A percentile compares a stretch with the other conserved stretches of the same genome.
Evolutionary conservation across 208 protist genomes (phyloP).

Genomic region (Trypanosoma avium): DNA sequence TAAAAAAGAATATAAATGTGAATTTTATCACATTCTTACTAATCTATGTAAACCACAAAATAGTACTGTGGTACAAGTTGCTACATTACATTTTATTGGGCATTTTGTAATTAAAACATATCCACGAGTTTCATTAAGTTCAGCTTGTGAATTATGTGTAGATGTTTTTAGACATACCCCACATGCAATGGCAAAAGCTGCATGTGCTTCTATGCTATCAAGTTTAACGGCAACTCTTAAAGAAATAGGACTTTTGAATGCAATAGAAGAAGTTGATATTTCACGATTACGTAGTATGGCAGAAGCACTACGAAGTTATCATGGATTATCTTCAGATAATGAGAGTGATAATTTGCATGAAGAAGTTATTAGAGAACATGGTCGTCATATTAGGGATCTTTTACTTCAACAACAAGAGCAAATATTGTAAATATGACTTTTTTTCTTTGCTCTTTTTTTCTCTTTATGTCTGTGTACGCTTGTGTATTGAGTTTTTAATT

Average conservation of each 20-base stretch:
- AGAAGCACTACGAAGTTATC: conserved; percentile 18
- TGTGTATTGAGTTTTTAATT: background rate
- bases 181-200: conserved; percentile 80
- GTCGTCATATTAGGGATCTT: conserved; percentile 32
- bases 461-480: background rate
- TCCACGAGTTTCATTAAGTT: conserved; percentile 52
- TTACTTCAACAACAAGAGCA: background rate
- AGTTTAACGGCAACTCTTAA: conserved; percentile 11
- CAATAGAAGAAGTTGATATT: conserved; percentile 21
- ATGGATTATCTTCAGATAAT: background rate
- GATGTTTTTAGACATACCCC: conserved; percentile 74
- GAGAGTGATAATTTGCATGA: conserved; percentile 41
- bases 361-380: conserved; percentile 67
- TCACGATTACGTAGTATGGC: conserved; percentile 10
- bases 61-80: conserved; percentile 55
- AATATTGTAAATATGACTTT: background rate
- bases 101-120: conserved; percentile 41
- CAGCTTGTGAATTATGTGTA: conserved; percentile 42
- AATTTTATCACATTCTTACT: conserved; percentile 48
- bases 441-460: background rate
- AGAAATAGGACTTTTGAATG: conserved; percentile 1
- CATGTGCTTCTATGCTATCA: conserved; percentile 59
- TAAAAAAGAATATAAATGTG: background rate
- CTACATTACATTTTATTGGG: conserved; percentile 66
- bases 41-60: conserved; percentile 36